Base-by-base conservation (phyloP, 768 basidiomycete species). In the Boletus speciosus region DNA sequence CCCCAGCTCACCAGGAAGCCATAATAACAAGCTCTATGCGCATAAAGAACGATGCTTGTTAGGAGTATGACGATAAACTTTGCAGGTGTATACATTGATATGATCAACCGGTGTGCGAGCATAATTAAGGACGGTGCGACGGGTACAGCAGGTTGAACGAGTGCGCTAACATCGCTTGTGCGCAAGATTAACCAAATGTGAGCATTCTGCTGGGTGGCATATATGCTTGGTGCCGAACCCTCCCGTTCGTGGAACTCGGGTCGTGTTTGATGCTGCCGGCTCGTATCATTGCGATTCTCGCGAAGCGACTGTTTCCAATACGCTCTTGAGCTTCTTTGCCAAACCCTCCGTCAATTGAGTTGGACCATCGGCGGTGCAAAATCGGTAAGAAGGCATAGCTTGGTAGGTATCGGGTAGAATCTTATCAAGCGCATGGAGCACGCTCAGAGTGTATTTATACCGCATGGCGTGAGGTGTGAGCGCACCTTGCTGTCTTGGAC, bases 321-420 rank as follows among this genome's bases (percentile, higher is more conserved):
- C 46, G 43, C 50, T 63, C 52, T 61, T 70, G 59, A 90, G 75
- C 38, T 78, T 75, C 56, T 67, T 64, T 36, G 80, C 76, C 9
- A 92, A 74, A 3, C 86, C 88, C 6, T 82, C 81, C 0, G 89
- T 88, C 47, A 93, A 77, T 54, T 82, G 80, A 1, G 78, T 76
- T 0, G 88, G 70, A 3, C 90, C 91, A 54, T 91, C 87, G 11
- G 79, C 68, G 1, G 91, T 93, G 69, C 86, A 90, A 16, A 92
- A 55, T 19, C 91, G 82, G 67, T 93, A 93, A 7, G 90, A 78
- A 0, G 90, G 89, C 90, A 93, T 92, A 6, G 86, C 78, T 62
- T 88, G 82, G 60, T 92, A 93, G 2, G 90, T 93, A 27, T 87
- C 82, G 0, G 83, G 64, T 10, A 79, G 63, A 32, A 90, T 85